phyloP scores from a whole-genome alignment of 306 rosid species.

The Acacia acuminata region DNA sequence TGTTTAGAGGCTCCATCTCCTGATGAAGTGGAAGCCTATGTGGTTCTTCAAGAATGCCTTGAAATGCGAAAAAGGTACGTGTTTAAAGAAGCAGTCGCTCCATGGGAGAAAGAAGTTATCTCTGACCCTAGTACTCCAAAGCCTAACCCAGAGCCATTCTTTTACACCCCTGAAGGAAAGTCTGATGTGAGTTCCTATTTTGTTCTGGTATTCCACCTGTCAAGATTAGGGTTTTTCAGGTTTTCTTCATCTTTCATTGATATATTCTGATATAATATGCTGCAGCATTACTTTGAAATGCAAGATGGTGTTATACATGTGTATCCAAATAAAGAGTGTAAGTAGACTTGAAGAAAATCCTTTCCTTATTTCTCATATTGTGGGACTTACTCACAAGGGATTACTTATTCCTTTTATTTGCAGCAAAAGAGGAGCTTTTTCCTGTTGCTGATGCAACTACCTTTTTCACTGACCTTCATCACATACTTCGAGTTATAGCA shows the following conservation, averaged over 20 bases:
- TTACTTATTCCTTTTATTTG: conserved; percentile 23
- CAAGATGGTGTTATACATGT: conserved; percentile 78
- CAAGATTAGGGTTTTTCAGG: not conserved
- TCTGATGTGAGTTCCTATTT: conserved; percentile 78
- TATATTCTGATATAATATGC: conserved; percentile 28
- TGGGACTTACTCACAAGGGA: not conserved
- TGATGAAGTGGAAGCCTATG: conserved; percentile 81
- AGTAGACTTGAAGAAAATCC: conserved; percentile 24
- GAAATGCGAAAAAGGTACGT: conserved; percentile 83
- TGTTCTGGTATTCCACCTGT: not conserved
- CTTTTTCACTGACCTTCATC: conserved; percentile 98
- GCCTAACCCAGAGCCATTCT: conserved; percentile 91
- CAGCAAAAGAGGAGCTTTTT: conserved; percentile 91
- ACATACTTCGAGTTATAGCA: conserved; percentile 86
- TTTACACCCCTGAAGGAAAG: conserved; percentile 67
- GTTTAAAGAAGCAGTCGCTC: conserved; percentile 83
- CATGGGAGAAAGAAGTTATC: conserved; percentile 95
- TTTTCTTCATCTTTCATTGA: conserved; percentile 22
- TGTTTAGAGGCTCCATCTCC: conserved; percentile 79
- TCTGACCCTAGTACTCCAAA: conserved; percentile 97
- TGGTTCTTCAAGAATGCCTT: conserved; percentile 93
- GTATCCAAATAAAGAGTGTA: conserved; percentile 59
- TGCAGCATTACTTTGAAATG: conserved; percentile 92
- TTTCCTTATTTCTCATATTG: conserved; percentile 25
- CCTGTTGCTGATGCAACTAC: conserved; percentile 98